Base-by-base conservation (phyloP, 495 filamentous ascomycete species). In the Aspergillus wentii region DNA sequence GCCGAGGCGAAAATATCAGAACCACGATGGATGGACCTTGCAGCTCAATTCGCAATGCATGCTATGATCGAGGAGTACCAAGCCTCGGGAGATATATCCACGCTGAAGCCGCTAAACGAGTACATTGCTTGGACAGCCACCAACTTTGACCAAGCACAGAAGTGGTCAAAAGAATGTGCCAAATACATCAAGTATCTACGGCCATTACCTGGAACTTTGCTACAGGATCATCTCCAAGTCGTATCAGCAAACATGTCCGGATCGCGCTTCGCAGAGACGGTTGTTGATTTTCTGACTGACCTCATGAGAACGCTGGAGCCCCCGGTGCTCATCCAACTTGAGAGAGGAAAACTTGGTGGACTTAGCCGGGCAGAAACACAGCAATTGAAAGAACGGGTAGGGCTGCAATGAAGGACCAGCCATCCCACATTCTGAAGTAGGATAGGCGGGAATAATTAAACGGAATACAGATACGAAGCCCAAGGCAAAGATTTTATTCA, bases 1-100 rank as follows among this genome's bases (percentile, higher is more conserved):
- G 65, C 63, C 14, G 40, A 37, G 2, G 31, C 38, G 2, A 53
- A 43, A 8, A 32, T 58, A 21, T 54, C 50, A 8, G 23, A 41
- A 20, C 33, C 30, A n/a, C 32, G 46, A 4, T 76, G 67, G 68
- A 61, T 70, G 40, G 55, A 68, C 8, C 46, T 75, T 6, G 62
- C 66, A 1, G 64, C 56, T 0, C 61, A 65, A 16, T 73, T 72
- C 41, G 68, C 77, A 54, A 45, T 69, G 8, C 74, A 79, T 33
- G 69, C 74, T 5, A 56, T 52, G 3, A 26, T 73, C 5, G 74
- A 79, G 47, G 68, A 72, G 38, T 65, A 66, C 28, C 49, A 62
- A 10, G 44, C n/a, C n/a, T n/a, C n/a, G n/a, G n/a, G n/a, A n/a
- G n/a, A n/a, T n/a, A n/a, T n/a, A n/a, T n/a, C n/a, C n/a, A n/a